phyloP scores from a whole-genome alignment of 2,329 filamentous ascomycete genomes.

The Penicillium sp. region DNA sequence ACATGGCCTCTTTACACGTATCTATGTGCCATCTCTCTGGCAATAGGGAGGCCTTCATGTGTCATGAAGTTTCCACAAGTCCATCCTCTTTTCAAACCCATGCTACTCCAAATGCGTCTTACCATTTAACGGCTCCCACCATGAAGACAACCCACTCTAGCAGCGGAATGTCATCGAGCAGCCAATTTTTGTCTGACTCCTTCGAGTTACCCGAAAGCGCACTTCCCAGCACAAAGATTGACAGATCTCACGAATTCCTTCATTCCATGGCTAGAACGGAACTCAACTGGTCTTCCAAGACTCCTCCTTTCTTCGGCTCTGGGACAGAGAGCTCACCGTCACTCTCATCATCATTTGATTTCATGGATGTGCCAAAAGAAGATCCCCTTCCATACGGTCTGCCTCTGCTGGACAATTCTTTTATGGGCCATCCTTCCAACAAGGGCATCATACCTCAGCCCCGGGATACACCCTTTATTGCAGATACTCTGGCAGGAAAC shows the following conservation, averaged over 20 bases:
- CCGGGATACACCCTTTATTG: neutral
- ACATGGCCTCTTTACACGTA: neutral
- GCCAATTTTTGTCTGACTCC: neutral
- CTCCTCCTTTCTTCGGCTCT: slow-evolving; percentile 21
- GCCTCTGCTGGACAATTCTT: neutral
- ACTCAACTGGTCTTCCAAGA: slow-evolving; percentile 7
- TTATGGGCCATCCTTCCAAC: neutral
- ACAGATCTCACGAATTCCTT: neutral
- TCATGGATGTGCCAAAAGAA: neutral
- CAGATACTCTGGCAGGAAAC: neutral
- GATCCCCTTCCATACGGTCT: neutral
- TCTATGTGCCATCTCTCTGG: too few species aligned
- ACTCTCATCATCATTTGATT: slow-evolving; percentile 18
- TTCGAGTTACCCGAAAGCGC: neutral
- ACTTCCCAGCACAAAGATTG: neutral
- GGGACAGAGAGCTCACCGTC: slow-evolving; percentile 20
- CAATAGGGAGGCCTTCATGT: too few species aligned
- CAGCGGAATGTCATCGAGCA: neutral
- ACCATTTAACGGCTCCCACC: neutral
- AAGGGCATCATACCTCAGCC: neutral
- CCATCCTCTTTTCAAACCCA: neutral
- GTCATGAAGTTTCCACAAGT: neutral
- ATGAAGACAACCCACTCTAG: slow-evolving; percentile 6
- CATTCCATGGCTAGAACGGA: neutral
- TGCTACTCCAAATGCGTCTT: neutral